Conservation (phyloP, 371 early-diverging fungal species). For the Nematocida parisii region DNA sequence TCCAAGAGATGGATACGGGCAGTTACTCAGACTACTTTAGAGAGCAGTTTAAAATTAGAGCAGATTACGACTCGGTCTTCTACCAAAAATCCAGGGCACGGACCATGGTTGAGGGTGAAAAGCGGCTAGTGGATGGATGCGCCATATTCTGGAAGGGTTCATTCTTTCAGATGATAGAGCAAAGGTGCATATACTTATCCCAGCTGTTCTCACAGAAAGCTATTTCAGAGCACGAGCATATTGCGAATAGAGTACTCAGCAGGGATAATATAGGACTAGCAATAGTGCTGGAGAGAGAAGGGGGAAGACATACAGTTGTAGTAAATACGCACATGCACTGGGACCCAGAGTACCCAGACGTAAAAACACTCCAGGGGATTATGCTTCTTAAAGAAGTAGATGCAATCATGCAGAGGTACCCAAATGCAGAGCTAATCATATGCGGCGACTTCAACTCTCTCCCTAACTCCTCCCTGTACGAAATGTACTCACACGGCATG, state of each 20-base stretch:
- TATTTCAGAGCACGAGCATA: slow-evolving; percentile 80
- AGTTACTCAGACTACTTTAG: slow-evolving; percentile 77
- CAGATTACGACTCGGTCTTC: slow-evolving; percentile 80
- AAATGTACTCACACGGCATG: slow-evolving; percentile 73
- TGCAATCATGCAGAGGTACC: slow-evolving; percentile 68
- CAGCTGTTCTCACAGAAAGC: slow-evolving; percentile 80
- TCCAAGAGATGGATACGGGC: slow-evolving; percentile 75
- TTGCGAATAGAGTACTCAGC: slow-evolving; percentile 81
- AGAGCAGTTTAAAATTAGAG: slow-evolving; percentile 68
- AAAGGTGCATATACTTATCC: slow-evolving; percentile 82
- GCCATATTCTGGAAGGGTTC: slow-evolving; percentile 85
- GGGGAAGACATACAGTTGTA: slow-evolving; percentile 73
- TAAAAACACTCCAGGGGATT: slow-evolving; percentile 90
- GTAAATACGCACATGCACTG: slow-evolving; percentile 76
- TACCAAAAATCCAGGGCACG: slow-evolving; percentile 85
- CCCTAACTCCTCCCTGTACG: slow-evolving; percentile 83
- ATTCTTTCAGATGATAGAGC: slow-evolving; percentile 76
- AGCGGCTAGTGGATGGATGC: slow-evolving; percentile 86
- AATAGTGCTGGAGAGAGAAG: slow-evolving; percentile 75
- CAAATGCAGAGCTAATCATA: slow-evolving; percentile 57
- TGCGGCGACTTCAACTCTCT: slow-evolving; percentile 94
- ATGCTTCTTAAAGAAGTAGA: slow-evolving; percentile 87
- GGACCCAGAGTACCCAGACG: slow-evolving; percentile 78
- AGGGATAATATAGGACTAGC: slow-evolving; percentile 91
- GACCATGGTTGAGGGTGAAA: slow-evolving; percentile 83